Conservation (phyloP, 345 rosid genomes). For the Citrus maxima region DNA sequence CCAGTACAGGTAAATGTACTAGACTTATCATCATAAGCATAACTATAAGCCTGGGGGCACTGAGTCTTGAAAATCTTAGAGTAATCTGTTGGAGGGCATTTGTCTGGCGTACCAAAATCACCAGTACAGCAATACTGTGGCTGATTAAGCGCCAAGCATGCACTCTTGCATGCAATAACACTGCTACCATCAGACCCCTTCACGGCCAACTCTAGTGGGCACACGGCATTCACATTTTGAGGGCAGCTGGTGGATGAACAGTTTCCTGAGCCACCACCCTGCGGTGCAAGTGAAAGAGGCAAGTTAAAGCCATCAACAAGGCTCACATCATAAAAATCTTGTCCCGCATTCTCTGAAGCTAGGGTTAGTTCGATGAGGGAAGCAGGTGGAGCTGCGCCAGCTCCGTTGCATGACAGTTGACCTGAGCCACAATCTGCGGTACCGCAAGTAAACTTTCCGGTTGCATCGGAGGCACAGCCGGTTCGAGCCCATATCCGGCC, state of each 20-base stretch:
- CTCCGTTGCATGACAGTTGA: conserved; percentile 34
- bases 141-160: conserved; percentile 29
- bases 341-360: neutral
- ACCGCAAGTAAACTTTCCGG: conserved; percentile 33
- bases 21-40: conserved; percentile 40
- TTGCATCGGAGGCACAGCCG: conserved; percentile 28
- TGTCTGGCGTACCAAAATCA: conserved; percentile 13
- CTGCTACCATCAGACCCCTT: conserved; percentile 13
- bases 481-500: conserved; percentile 59
- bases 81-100: conserved; percentile 40
- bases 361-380: conserved; percentile 46
- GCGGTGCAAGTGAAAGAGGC: conserved; percentile 35
- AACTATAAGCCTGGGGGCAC: conserved; percentile 66
- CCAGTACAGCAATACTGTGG: conserved; percentile 49
- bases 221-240: conserved; percentile 30
- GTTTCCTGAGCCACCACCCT: conserved; percentile 14
- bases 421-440: conserved; percentile 57
- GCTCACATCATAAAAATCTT: conserved; percentile 44
- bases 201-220: conserved; percentile 41
- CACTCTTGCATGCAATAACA: conserved; percentile 45
- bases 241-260: conserved; percentile 28
- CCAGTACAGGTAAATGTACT: conserved; percentile 39
- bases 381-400: conserved; percentile 25
- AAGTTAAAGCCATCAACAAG: conserved; percentile 46
- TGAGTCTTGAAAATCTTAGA: conserved; percentile 39